A percentile compares a stretch with the other conserved stretches of the same genome.
These are phyloP conservation scores for Colletotrichum lupini DNA, from an alignment of 2,329 filamentous ascomycete species.

Conservation along the genomic window DNA sequence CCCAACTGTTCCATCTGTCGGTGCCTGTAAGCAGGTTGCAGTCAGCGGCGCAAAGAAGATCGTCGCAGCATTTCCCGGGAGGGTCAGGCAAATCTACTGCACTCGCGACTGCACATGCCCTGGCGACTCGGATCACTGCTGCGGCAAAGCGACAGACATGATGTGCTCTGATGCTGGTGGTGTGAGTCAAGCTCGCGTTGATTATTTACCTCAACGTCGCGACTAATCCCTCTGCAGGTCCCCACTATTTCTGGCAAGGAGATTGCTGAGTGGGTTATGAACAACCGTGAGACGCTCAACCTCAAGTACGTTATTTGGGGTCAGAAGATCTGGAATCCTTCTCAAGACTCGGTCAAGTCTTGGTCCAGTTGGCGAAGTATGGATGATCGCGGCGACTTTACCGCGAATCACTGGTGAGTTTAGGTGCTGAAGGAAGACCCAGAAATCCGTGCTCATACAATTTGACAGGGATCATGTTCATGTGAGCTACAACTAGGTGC, in stretches of 20 bases:
- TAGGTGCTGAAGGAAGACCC: accelerated
- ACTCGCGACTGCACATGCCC: constrained; percentile 47
- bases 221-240: constrained; percentile 37
- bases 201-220: background rate
- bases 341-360: constrained; percentile 46
- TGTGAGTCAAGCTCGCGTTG: constrained; percentile 42
- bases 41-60: constrained; percentile 49
- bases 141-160: constrained; percentile 50
- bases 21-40: constrained; percentile 49
- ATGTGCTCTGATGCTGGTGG: constrained; percentile 52
- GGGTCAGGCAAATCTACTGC: constrained; percentile 48
- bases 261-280: constrained; percentile 62
- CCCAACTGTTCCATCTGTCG: constrained; percentile 47
- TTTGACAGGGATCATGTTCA: constrained; percentile 38
- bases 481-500: constrained; percentile 41
- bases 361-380: constrained; percentile 56
- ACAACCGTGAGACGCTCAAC: constrained; percentile 51
- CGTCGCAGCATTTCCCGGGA: constrained; percentile 48
- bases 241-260: constrained; percentile 51
- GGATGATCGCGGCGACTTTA: constrained; percentile 53
- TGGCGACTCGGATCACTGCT: constrained; percentile 50
- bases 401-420: constrained; percentile 56
- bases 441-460: background rate
- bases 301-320: constrained; percentile 64
- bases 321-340: constrained; percentile 58